Evolutionary conservation across 2,329 filamentous ascomycete genomes (phyloP).

Genomic region (Pseudocercospora pini-densiflorae): DNA sequence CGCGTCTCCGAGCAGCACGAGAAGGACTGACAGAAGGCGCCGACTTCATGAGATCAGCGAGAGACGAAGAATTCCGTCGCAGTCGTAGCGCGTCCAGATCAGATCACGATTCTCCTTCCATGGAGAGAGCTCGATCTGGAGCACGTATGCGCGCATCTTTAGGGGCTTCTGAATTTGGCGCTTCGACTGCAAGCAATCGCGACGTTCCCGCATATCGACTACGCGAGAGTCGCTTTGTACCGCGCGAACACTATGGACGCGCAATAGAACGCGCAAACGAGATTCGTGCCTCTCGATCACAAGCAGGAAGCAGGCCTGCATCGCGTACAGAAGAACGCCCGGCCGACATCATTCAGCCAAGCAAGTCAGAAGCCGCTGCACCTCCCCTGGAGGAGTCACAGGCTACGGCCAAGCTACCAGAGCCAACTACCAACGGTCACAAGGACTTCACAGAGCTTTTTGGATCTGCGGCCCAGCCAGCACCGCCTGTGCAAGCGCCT

Average conservation of each 20-base stretch:
- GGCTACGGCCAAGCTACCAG: background rate
- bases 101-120: constrained; percentile 38
- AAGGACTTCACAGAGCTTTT: background rate
- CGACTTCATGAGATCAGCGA: constrained; percentile 24
- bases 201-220: constrained; percentile 42
- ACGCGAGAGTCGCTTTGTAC: constrained; percentile 43
- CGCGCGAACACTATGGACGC: constrained; percentile 40
- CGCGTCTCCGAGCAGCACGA: constrained; percentile 38
- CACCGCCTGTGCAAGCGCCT: background rate
- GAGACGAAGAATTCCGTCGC: constrained; percentile 28
- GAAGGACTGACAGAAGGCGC: constrained; percentile 34
- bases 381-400: background rate
- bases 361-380: background rate
- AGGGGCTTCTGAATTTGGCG: constrained; percentile 14
- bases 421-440: background rate
- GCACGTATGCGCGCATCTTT: constrained; percentile 37
- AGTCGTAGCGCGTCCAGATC: constrained; percentile 33
- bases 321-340: constrained; percentile 21
- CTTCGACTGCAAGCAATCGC: constrained; percentile 6
- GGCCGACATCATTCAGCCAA: background rate
- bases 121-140: constrained; percentile 38
- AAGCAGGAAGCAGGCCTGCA: constrained; percentile 24
- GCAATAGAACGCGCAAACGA: constrained; percentile 40
- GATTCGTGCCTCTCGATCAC: constrained; percentile 30
- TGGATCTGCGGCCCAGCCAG: background rate